Conservation (phyloP, 805 yeast species). For the Yamadazyma nakazawae region DNA sequence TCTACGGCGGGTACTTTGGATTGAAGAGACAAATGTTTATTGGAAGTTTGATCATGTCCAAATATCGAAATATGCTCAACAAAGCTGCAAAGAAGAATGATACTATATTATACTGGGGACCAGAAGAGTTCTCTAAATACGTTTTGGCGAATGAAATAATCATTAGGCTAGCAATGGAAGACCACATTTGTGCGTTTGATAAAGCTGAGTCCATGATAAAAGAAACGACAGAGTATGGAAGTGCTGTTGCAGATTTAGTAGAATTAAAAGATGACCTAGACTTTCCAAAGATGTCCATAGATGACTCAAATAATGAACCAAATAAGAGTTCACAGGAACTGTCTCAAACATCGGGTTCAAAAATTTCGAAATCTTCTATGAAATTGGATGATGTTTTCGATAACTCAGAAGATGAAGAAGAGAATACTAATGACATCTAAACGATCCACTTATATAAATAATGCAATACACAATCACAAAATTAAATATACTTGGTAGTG, state of each 20-base stretch:
- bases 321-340: background rate
- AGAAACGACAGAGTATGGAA: constrained; percentile 49
- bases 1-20: constrained; percentile 62
- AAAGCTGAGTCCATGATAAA: constrained; percentile 47
- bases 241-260: constrained; percentile 27
- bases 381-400: background rate
- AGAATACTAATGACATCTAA: too few relatives aligned
- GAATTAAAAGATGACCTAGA: constrained; percentile 26
- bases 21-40: constrained; percentile 52
- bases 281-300: background rate
- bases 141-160: constrained; percentile 65
- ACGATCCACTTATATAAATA: too few relatives aligned
- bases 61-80: constrained; percentile 28
- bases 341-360: background rate
- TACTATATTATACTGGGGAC: constrained; percentile 60
- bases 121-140: constrained; percentile 50
- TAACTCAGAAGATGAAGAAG: background rate
- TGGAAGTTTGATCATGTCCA: constrained; percentile 39
- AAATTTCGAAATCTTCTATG: background rate
- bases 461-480: too few relatives aligned
- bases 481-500: too few relatives aligned
- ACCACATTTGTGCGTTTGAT: constrained; percentile 33
- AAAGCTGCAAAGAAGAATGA: constrained; percentile 29
- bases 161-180: constrained; percentile 47
- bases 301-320: background rate